A percentile compares a stretch with the other conserved stretches of the same genome.
phyloP scores from a whole-genome alignment of 768 basidiomycete species.

The Kwoniella mangroviensis region DNA sequence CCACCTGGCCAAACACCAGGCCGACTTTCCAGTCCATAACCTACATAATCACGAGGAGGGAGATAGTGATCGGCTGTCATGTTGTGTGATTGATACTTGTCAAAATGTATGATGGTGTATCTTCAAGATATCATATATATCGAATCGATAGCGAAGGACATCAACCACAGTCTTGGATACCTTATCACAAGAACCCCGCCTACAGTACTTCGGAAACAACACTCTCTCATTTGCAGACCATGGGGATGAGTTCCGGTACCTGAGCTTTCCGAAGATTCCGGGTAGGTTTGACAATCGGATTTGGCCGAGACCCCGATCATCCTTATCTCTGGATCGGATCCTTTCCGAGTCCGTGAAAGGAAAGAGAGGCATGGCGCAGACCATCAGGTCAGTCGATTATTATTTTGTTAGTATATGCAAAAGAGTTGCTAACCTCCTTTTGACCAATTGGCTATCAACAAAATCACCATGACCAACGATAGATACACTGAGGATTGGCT shows the following conservation, averaged over 20 bases:
- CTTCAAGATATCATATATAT: too few relatives aligned
- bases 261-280: background rate
- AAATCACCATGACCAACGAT: slow-evolving; percentile 1
- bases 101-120: too few relatives aligned
- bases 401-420: too few relatives aligned
- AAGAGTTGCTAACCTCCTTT: too few relatives aligned
- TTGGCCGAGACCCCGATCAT: background rate
- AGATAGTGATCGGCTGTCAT: slow-evolving; percentile 11
- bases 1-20: slow-evolving; percentile 37
- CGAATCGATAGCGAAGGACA: too few relatives aligned
- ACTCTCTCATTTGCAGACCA: background rate
- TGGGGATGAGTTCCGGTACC: background rate
- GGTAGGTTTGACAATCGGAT: background rate
- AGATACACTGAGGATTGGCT: slow-evolving; percentile 32
- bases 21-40: slow-evolving; percentile 34
- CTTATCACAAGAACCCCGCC: too few relatives aligned
- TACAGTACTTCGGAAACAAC: too few relatives aligned
- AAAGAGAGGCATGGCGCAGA: too few relatives aligned
- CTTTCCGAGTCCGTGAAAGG: background rate
- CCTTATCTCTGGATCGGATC: slow-evolving; percentile 2
- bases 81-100: background rate
- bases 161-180: too few relatives aligned
- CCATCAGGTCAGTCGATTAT: too few relatives aligned
- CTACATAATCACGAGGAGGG: slow-evolving; percentile 43
- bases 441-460: background rate